phyloP scores from a whole-genome alignment of 192 early-diverging fungal species.

The Backusella tarrabulga region DNA sequence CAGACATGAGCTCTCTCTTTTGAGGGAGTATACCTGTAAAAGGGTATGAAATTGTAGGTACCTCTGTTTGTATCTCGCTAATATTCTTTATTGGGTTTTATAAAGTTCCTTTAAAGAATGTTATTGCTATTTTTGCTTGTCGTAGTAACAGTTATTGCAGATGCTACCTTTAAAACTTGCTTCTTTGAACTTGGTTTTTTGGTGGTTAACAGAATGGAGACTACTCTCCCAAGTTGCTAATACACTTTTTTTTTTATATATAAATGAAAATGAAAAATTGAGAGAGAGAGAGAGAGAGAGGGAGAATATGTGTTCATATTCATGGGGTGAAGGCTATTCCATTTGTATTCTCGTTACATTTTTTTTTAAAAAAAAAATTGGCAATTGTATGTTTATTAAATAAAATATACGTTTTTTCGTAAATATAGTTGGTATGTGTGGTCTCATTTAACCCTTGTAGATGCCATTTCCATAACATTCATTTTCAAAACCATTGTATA shows the following conservation, averaged over 20 bases:
- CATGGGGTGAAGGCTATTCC: not conserved
- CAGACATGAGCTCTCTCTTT: conserved; percentile 1
- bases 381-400: too few relatives aligned
- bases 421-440: too few relatives aligned
- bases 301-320: not conserved
- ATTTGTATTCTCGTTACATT: too few relatives aligned
- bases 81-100: not conserved
- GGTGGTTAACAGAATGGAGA: conserved; percentile 18
- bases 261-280: conserved; percentile 11
- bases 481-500: too few relatives aligned
- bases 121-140: conserved; percentile 10
- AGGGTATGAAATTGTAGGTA: not conserved
- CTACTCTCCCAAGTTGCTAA: conserved; percentile 16
- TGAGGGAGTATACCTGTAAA: not conserved
- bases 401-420: too few relatives aligned
- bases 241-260: conserved; percentile 7
- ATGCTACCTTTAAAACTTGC: not conserved
- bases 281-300: not conserved
- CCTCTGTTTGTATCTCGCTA: not conserved
- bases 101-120: not conserved
- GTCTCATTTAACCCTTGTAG: too few relatives aligned
- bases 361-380: too few relatives aligned
- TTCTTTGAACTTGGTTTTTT: not conserved
- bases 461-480: too few relatives aligned
- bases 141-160: conserved; percentile 17